Evolutionary conservation across 2,329 filamentous ascomycete genomes (phyloP).

Genomic region (Fusarium verrucosum): DNA sequence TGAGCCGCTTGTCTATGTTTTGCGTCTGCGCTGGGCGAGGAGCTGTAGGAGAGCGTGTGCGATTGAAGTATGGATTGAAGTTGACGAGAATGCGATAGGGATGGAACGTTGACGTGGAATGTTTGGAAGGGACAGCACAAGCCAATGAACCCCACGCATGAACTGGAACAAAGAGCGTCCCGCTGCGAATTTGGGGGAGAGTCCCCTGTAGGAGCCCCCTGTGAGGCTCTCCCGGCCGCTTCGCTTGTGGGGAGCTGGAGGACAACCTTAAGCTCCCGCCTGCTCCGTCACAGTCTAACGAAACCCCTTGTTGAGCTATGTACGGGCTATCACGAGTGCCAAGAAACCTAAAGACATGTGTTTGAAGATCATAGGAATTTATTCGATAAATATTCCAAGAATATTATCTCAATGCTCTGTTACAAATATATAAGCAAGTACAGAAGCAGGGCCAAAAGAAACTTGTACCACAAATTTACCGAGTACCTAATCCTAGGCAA

Average conservation of each 20-base stretch:
- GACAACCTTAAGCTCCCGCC: background rate
- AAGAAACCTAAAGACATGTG: too few species aligned
- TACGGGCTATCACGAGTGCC: too few species aligned
- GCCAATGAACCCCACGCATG: background rate
- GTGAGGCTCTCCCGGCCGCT: background rate
- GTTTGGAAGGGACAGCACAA: background rate
- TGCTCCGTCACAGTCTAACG: too few species aligned
- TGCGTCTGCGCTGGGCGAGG: background rate
- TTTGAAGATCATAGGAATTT: too few species aligned
- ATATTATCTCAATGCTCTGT: background rate
- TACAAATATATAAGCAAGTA: too few species aligned
- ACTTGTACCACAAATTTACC: too few species aligned
- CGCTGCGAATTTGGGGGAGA: background rate
- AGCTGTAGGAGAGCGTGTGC: background rate
- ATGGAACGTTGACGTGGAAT: constrained; percentile 32
- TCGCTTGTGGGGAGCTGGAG: background rate
- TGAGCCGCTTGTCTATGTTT: background rate
- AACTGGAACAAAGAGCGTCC: constrained; percentile 12
- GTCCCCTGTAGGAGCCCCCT: constrained; percentile 2
- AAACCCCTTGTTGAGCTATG: background rate
- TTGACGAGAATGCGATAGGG: constrained; percentile 14
- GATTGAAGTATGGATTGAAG: constrained; percentile 18
- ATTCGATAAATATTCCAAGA: background rate
- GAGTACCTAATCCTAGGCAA: too few species aligned
- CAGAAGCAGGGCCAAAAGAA: too few species aligned